Evolutionary conservation across 2,329 filamentous ascomycete species (phyloP).

Genomic region (Exophiala oligosperma): DNA sequence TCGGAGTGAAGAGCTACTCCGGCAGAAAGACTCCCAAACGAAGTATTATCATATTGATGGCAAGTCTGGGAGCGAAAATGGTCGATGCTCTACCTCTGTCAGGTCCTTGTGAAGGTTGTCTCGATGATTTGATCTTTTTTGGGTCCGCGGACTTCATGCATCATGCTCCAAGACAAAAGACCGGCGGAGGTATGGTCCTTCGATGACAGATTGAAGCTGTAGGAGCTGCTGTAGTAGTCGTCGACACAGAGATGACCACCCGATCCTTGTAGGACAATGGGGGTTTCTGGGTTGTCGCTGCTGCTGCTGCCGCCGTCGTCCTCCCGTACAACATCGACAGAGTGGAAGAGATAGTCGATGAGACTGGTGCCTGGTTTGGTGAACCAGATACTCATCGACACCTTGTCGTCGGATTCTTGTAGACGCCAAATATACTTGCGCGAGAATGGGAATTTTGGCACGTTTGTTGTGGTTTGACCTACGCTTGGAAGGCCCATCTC

Average conservation of each 20-base stretch:
- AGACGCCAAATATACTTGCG: constrained; percentile 49
- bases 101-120: constrained; percentile 36
- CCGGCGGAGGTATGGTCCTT: constrained; percentile 29
- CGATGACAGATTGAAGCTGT: constrained; percentile 40
- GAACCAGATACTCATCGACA: constrained; percentile 45
- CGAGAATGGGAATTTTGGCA: constrained; percentile 26
- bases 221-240: constrained; percentile 48
- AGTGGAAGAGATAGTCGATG: constrained; percentile 47
- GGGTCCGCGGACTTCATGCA: constrained; percentile 46
- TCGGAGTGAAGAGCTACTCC: no score
- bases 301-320: constrained; percentile 10
- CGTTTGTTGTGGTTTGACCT: constrained; percentile 35
- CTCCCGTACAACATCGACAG: constrained; percentile 33
- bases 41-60: no score
- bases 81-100: neutral
- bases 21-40: neutral
- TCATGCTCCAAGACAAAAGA: constrained; percentile 39
- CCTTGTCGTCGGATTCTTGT: constrained; percentile 17
- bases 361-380: constrained; percentile 39
- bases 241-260: constrained; percentile 48
- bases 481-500: constrained; percentile 35
- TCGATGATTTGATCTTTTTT: constrained; percentile 48
- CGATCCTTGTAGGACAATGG: constrained; percentile 36
- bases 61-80: neutral
- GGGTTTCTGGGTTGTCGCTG: constrained; percentile 12